Base-by-base conservation (phyloP, 139 green algal species). In the Chlorella sp. region DNA sequence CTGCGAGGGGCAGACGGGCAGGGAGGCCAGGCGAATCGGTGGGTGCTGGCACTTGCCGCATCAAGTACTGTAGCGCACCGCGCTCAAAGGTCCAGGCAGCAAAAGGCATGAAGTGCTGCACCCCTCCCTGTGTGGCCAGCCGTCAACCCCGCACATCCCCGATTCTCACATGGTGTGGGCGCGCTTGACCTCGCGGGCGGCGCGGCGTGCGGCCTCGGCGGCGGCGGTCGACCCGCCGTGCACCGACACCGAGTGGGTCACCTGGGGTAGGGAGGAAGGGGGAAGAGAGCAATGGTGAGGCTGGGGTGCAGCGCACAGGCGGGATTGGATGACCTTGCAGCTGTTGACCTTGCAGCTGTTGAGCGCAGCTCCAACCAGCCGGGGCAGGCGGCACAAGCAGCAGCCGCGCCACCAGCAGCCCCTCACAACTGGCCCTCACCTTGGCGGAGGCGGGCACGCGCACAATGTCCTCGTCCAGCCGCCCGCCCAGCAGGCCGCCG, bases 401-500 rank as follows among this genome's bases (percentile, higher is more conserved):
- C 46, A 11, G 46, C 46, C 7, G 11, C 46, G 11, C 11, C 46
- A 54, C 11, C 46, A 54, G 46, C 46, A 54, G 8, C 46, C 8
- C 46, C 7, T 54, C 46, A 54, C 8, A 7, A 54, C n/a, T n/a
- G n/a, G n/a, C 51, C 51, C 51, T 60, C 51, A 60, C 51, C 51
- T 60, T 60, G 83, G 28, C 75, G 46, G 28, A n/a, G 68, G 77
- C 76, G 3, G 73, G 86, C 26, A 75, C 46, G 19, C 76, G 75
- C 36, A 88, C 67, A 7, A 90, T 44, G 68, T 81, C 82, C 17
- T 77, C 46, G 60, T 86, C 91, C 65, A 95, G 69, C 60, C 91
- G 85, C 19, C 87, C 80, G 44, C 92, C 92, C 60, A 95, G 90
- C 65, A 94, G 80, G 40, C 83, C 85, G 62, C 90, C 91, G 43